Evolutionary conservation across 2,329 filamentous ascomycete genomes (phyloP).

Genomic region (Cladorrhinum sp.): DNA sequence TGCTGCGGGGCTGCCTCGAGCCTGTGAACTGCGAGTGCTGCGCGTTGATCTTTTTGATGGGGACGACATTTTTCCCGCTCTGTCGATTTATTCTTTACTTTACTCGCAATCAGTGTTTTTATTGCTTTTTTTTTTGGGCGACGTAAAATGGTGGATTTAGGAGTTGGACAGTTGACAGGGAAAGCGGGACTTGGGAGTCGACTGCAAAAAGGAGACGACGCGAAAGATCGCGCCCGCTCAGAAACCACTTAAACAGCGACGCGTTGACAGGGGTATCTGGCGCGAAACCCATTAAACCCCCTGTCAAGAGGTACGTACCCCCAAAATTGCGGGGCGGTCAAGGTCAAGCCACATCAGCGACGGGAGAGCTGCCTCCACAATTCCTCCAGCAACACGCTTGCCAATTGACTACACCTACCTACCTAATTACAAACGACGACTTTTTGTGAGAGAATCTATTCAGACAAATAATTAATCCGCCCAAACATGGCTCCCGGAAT

Average conservation of each 20-base stretch:
- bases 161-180: constrained; percentile 9
- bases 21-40: constrained; percentile 34
- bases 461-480: neutral
- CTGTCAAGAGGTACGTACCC: constrained; percentile 21
- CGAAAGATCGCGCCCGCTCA: constrained; percentile 20
- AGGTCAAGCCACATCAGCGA: constrained; percentile 28
- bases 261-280: constrained; percentile 19
- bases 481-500: constrained; percentile 70
- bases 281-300: constrained; percentile 22
- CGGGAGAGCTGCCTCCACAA: constrained; percentile 3
- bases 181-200: constrained; percentile 1
- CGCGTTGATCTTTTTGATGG: constrained; percentile 54
- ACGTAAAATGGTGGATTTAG: neutral
- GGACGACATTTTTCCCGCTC: constrained; percentile 55
- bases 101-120: neutral
- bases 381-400: neutral
- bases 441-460: too few relatives aligned
- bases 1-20: constrained; percentile 34
- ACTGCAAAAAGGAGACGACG: constrained; percentile 21
- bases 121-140: neutral
- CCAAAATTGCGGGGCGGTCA: constrained; percentile 19
- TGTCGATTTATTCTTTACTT: neutral
- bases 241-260: constrained; percentile 25
- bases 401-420: neutral
- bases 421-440: neutral